Conservation (phyloP, 768 basidiomycete genomes). For the Panellus pusillus region DNA sequence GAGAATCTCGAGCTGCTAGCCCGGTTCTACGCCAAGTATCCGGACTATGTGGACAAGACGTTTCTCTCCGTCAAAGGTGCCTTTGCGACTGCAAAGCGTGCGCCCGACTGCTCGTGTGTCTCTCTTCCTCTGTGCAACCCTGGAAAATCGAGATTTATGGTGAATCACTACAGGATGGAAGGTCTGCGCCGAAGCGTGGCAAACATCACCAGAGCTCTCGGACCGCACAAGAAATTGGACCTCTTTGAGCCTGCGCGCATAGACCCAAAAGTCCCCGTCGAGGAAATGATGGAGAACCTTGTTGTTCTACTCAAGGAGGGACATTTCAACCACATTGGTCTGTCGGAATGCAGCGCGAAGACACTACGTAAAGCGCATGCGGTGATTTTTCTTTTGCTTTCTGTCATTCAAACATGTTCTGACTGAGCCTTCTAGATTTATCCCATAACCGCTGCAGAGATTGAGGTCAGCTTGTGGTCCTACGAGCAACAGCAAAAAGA, state of each 20-base stretch:
- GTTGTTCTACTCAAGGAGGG: slow-evolving; percentile 52
- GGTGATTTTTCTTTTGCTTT: not conserved
- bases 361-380: slow-evolving; percentile 43
- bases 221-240: slow-evolving; percentile 57
- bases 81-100: not conserved
- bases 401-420: not conserved
- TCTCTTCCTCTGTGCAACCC: not conserved
- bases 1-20: slow-evolving; percentile 42
- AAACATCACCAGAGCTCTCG: slow-evolving; percentile 42
- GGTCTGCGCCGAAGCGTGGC: slow-evolving; percentile 37
- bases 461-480: slow-evolving; percentile 64
- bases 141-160: not conserved
- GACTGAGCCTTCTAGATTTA: slow-evolving; percentile 20
- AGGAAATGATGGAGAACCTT: slow-evolving; percentile 44
- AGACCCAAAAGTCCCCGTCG: slow-evolving; percentile 43
- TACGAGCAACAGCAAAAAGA: slow-evolving; percentile 53
- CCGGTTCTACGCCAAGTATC: slow-evolving; percentile 48
- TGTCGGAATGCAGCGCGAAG: slow-evolving; percentile 52
- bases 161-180: not conserved
- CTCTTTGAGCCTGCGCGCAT: slow-evolving; percentile 56
- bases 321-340: slow-evolving; percentile 57
- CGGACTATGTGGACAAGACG: slow-evolving; percentile 33
- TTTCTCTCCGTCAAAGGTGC: slow-evolving; percentile 36
- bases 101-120: slow-evolving; percentile 16
- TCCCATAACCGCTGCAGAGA: slow-evolving; percentile 60